Evolutionary conservation across 306 rosid species (phyloP).

Genomic region (Neltuma alba): DNA sequence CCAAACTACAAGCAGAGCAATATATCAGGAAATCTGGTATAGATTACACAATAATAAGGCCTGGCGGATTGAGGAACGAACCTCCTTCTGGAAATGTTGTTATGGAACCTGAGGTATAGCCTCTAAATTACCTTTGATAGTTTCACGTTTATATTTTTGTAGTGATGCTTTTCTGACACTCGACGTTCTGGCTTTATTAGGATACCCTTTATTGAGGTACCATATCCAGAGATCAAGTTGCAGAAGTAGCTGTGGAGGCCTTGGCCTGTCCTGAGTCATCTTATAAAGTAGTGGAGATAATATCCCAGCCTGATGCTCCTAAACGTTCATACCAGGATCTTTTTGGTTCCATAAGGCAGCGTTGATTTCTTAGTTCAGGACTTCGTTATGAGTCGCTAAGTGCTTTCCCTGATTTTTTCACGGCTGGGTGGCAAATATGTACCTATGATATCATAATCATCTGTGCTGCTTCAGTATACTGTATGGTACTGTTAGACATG

Average conservation of each 20-base stretch:
- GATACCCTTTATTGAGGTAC: slow-evolving; percentile 81
- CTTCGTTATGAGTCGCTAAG: slow-evolving; percentile 25
- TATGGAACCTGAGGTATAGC: slow-evolving; percentile 89
- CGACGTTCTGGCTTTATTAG: slow-evolving; percentile 37
- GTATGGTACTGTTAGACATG: slow-evolving; percentile 24
- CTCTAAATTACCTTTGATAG: slow-evolving; percentile 20
- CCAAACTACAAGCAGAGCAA: slow-evolving; percentile 91
- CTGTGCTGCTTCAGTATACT: slow-evolving; percentile 8
- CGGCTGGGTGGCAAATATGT: slow-evolving; percentile 38
- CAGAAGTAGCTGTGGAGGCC: slow-evolving; percentile 93
- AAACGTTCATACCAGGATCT: slow-evolving; percentile 76
- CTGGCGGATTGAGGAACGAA: slow-evolving; percentile 90
- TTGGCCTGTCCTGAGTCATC: slow-evolving; percentile 76
- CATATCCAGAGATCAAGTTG: slow-evolving; percentile 95
- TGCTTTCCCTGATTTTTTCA: slow-evolving; percentile 22
- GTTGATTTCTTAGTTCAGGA: slow-evolving; percentile 37
- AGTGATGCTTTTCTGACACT: not conserved
- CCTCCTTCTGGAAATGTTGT: slow-evolving; percentile 86
- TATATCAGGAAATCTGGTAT: slow-evolving; percentile 86
- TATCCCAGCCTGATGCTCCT: slow-evolving; percentile 73
- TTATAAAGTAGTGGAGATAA: slow-evolving; percentile 90
- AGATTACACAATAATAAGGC: slow-evolving; percentile 93
- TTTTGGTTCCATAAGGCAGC: slow-evolving; percentile 76
- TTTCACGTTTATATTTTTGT: slow-evolving; percentile 15
- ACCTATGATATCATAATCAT: not conserved